phyloP scores from a whole-genome alignment of 164 flowering plant species.

The Stephania japonica region DNA sequence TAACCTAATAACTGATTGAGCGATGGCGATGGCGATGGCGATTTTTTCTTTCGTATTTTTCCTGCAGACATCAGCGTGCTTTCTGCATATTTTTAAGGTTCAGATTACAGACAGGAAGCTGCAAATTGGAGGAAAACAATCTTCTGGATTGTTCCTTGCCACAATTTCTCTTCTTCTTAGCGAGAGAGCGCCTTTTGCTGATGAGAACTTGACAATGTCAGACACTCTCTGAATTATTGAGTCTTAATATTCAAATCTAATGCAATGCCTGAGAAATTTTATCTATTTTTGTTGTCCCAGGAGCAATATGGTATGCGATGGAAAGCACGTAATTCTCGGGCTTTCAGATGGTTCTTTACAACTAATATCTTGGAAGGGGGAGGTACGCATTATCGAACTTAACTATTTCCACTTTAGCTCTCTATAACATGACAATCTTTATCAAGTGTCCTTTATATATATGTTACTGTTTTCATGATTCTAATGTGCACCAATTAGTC shows the following conservation, averaged over 20 bases:
- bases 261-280: not conserved
- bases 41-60: slow-evolving; percentile 8
- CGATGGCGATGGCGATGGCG: not conserved
- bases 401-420: not conserved
- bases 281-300: slow-evolving; percentile 30
- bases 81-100: slow-evolving; percentile 78
- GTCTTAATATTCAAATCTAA: not conserved
- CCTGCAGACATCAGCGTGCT: slow-evolving; percentile 85
- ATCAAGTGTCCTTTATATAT: not conserved
- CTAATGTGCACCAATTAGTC: not conserved
- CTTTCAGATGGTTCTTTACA: slow-evolving; percentile 83
- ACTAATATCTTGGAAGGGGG: slow-evolving; percentile 93
- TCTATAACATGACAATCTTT: not conserved
- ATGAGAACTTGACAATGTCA: slow-evolving; percentile 57
- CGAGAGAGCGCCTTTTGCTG: slow-evolving; percentile 81
- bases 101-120: slow-evolving; percentile 62
- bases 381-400: slow-evolving; percentile 42
- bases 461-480: not conserved
- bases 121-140: slow-evolving; percentile 81
- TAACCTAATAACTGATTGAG: not conserved
- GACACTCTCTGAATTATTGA: slow-evolving; percentile 2
- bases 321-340: slow-evolving; percentile 71
- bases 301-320: slow-evolving; percentile 90
- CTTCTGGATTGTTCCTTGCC: slow-evolving; percentile 65
- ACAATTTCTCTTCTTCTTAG: slow-evolving; percentile 55